Conservation (phyloP, 768 basidiomycete genomes). For the Rhodosporidiobolus sp. region DNA sequence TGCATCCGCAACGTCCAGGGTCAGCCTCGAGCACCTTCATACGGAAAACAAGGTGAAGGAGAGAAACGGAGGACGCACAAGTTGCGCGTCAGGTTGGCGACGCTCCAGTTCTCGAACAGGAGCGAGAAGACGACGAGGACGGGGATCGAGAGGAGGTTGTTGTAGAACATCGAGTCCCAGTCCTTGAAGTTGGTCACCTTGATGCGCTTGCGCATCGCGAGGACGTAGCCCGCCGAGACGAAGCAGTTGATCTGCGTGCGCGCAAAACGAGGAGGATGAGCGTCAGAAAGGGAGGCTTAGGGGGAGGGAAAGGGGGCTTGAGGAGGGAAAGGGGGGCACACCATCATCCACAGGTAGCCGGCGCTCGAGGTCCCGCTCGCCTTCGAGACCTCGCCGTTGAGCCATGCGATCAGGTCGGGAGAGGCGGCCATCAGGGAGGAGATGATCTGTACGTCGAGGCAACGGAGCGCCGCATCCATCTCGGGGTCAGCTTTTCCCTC, state of each 20-base stretch:
- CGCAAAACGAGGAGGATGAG: neutral
- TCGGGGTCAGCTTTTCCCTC: too few species aligned
- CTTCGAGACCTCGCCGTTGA: slow-evolving; percentile 32
- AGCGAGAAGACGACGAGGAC: slow-evolving; percentile 78
- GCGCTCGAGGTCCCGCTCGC: slow-evolving; percentile 58
- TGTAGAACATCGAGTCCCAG: slow-evolving; percentile 99
- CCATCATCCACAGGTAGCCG: slow-evolving; percentile 94
- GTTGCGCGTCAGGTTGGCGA: slow-evolving; percentile 69
- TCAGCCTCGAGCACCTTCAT: accelerated
- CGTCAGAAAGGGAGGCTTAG: too few species aligned
- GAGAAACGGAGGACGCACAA: slow-evolving; percentile 68
- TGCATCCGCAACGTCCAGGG: neutral
- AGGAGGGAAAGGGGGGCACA: slow-evolving; percentile 11
- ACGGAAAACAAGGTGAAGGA: neutral
- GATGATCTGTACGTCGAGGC: slow-evolving; percentile 65
- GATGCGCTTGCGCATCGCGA: slow-evolving; percentile 94
- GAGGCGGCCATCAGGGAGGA: slow-evolving; percentile 98
- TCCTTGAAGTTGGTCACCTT: slow-evolving; percentile 92
- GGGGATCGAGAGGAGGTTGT: slow-evolving; percentile 91
- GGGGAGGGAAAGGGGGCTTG: slow-evolving; percentile 6
- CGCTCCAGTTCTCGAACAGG: slow-evolving; percentile 82
- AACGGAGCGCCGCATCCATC: too few species aligned
- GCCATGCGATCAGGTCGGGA: slow-evolving; percentile 67
- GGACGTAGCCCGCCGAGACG: slow-evolving; percentile 84
- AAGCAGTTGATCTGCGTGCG: slow-evolving; percentile 65